Conservation (phyloP, 306 rosid species). For the Astragalus membranaceus region DNA sequence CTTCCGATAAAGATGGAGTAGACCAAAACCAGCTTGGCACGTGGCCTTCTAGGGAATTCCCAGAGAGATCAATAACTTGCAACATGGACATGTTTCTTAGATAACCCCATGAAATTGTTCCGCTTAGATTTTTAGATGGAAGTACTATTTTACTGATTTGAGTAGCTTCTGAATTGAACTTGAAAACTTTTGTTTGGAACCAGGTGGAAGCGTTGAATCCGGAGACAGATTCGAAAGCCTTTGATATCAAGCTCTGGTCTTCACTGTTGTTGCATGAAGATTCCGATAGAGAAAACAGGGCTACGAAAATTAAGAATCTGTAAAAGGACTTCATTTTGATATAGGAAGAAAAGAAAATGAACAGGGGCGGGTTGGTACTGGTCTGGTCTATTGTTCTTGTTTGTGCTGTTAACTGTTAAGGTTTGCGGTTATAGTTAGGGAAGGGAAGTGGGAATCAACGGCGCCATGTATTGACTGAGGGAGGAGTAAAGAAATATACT, state of each 20-base stretch:
- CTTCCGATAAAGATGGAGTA: constrained; percentile 23
- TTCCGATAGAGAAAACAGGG: constrained; percentile 24
- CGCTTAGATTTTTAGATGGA: constrained; percentile 54
- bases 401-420: too few species aligned
- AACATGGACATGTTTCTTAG: constrained; percentile 48
- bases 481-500: too few species aligned
- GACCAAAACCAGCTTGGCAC: constrained; percentile 67
- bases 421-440: too few species aligned
- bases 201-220: constrained; percentile 47
- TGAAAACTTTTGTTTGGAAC: constrained; percentile 14
- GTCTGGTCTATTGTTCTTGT: neutral
- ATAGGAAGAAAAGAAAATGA: neutral
- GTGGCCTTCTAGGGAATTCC: constrained; percentile 50
- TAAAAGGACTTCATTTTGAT: constrained; percentile 35
- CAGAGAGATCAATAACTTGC: constrained; percentile 55
- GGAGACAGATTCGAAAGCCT: constrained; percentile 67
- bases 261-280: constrained; percentile 49
- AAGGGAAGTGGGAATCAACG: too few species aligned
- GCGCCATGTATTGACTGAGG: too few species aligned
- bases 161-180: constrained; percentile 23
- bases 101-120: constrained; percentile 57
- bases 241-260: constrained; percentile 36
- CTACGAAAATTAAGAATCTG: constrained; percentile 35
- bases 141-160: constrained; percentile 39
- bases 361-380: neutral